These are phyloP conservation scores for Pelargonium myrrhifolium DNA, from an alignment of 441 rosid species.

Conservation along the genomic window DNA sequence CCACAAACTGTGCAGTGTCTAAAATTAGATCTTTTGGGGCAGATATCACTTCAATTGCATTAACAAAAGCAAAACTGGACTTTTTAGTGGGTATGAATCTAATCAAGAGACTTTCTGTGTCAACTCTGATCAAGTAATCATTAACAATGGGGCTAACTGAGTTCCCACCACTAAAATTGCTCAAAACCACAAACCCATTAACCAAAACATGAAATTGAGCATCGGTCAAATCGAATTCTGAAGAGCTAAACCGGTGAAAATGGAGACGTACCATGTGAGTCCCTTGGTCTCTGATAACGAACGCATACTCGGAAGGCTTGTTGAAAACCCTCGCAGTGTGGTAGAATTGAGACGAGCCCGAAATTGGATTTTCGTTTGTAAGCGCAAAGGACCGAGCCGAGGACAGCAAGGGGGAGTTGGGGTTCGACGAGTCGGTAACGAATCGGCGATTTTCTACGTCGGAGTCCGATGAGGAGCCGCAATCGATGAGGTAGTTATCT, in stretches of 20 bases:
- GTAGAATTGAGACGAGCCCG: slow-evolving; percentile 38
- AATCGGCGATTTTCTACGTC: slow-evolving; percentile 48
- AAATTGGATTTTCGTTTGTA: slow-evolving; percentile 19
- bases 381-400: slow-evolving; percentile 29
- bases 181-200: slow-evolving; percentile 46
- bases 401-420: slow-evolving; percentile 24
- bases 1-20: slow-evolving; percentile 43
- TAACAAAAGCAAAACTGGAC: slow-evolving; percentile 55
- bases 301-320: slow-evolving; percentile 46
- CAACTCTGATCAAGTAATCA: slow-evolving; percentile 55
- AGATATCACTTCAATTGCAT: slow-evolving; percentile 78
- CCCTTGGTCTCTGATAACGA: slow-evolving; percentile 48
- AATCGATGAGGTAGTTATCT: slow-evolving; percentile 55
- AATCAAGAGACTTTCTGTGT: slow-evolving; percentile 40
- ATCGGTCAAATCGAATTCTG: slow-evolving; percentile 26
- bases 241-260: slow-evolving; percentile 39
- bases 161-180: slow-evolving; percentile 42
- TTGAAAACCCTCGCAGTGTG: slow-evolving; percentile 49
- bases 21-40: slow-evolving; percentile 71
- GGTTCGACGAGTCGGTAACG: slow-evolving; percentile 32
- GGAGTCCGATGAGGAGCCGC: slow-evolving; percentile 56
- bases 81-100: slow-evolving; percentile 41
- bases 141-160: slow-evolving; percentile 32
- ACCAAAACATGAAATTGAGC: slow-evolving; percentile 58
- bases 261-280: slow-evolving; percentile 63